Conservation (phyloP, 768 basidiomycete genomes). For the Suillus americanus region DNA sequence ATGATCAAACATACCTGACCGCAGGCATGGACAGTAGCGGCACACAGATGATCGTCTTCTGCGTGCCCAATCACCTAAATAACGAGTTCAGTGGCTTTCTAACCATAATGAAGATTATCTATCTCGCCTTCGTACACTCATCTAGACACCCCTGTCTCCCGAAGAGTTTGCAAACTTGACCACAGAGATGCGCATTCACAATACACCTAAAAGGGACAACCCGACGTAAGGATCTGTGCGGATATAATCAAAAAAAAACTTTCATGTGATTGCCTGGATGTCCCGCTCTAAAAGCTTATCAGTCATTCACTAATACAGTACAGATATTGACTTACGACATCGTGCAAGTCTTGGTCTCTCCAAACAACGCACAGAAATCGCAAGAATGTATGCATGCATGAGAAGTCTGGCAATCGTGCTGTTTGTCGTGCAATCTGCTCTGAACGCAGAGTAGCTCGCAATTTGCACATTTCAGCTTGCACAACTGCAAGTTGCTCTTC, state of each 20-base stretch:
- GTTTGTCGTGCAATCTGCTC: background rate
- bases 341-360: conserved; percentile 38
- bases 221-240: background rate
- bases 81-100: background rate
- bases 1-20: conserved; percentile 41
- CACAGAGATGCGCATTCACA: conserved; percentile 52
- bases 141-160: conserved; percentile 51
- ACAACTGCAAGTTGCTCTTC: background rate
- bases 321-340: conserved; percentile 39
- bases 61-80: conserved; percentile 45
- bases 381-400: background rate
- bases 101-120: background rate
- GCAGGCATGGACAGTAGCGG: conserved; percentile 53
- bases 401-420: background rate
- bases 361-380: conserved; percentile 29
- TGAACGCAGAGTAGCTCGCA: background rate
- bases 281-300: conserved; percentile 44
- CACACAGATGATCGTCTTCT: conserved; percentile 53
- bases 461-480: background rate
- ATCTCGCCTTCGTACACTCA: conserved; percentile 50
- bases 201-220: conserved; percentile 43
- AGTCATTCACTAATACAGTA: background rate
- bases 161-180: conserved; percentile 44
- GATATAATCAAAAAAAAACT: conserved; percentile 14
- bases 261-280: conserved; percentile 55